phyloP scores from a whole-genome alignment of 331 rosid species.

The Ulmus americana region DNA sequence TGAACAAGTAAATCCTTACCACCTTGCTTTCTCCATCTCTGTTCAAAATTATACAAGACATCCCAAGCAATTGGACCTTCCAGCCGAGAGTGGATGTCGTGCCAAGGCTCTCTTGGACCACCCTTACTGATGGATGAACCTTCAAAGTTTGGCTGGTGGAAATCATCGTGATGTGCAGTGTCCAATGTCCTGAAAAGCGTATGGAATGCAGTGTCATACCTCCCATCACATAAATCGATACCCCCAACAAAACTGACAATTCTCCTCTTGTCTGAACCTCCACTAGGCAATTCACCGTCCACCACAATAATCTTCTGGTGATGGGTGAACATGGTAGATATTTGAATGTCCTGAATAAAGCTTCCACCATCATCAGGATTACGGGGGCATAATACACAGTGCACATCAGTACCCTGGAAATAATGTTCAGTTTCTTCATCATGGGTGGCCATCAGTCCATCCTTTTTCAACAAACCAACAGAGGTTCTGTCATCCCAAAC shows the following conservation, averaged over 20 bases:
- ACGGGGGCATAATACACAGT: constrained; percentile 90
- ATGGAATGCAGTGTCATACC: constrained; percentile 85
- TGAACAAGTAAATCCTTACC: constrained; percentile 68
- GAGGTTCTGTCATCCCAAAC: constrained; percentile 98
- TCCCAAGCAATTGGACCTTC: constrained; percentile 99
- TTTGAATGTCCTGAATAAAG: constrained; percentile 55
- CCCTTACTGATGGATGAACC: constrained; percentile 76
- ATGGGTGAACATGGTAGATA: constrained; percentile 96
- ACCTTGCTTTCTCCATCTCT: constrained; percentile 97
- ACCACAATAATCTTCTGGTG: constrained; percentile 96
- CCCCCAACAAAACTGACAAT: constrained; percentile 93
- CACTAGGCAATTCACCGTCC: constrained; percentile 55
- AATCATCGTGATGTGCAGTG: constrained; percentile 83
- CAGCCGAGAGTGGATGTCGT: constrained; percentile 83
- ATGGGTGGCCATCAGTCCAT: constrained; percentile 93
- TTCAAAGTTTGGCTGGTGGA: constrained; percentile 82
- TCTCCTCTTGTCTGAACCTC: constrained; percentile 55
- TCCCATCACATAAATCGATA: constrained; percentile 87
- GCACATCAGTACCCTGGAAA: constrained; percentile 55
- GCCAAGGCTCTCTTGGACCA: constrained; percentile 99
- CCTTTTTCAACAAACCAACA: constrained; percentile 58
- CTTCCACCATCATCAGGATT: constrained; percentile 90
- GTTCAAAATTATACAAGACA: constrained; percentile 83
- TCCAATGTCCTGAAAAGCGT: constrained; percentile 83
- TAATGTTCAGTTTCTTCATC: constrained; percentile 67